phyloP scores from a whole-genome alignment of 129 eudicot species.

The Solidago caesia region DNA sequence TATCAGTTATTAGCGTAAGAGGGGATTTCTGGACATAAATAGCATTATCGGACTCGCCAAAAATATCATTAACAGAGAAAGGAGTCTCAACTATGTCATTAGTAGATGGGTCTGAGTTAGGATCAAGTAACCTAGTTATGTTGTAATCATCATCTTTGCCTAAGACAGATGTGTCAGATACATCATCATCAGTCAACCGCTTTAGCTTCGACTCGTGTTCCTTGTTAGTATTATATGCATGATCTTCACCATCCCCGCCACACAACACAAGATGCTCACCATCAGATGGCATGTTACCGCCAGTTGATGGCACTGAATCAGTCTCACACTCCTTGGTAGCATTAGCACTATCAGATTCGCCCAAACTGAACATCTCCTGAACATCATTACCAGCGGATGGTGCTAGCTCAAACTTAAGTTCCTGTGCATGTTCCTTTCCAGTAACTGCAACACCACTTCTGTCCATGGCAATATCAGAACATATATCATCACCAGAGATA shows the following conservation, averaged over 20 bases:
- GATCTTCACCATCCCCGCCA: neutral
- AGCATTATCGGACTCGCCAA: slow-evolving; percentile 7
- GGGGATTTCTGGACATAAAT: neutral
- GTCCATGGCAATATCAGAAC: neutral
- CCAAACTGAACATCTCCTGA: neutral
- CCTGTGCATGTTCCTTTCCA: neutral
- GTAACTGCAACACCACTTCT: neutral
- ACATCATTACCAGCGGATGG: neutral
- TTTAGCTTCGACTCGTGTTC: neutral
- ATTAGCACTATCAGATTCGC: neutral
- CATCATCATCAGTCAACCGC: too few species aligned
- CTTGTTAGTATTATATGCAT: neutral
- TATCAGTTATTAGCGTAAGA: slow-evolving; percentile 1
- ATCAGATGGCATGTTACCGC: neutral
- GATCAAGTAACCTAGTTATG: neutral
- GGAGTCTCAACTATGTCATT: neutral
- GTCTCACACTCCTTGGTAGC: neutral
- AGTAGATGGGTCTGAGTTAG: neutral
- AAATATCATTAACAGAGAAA: slow-evolving; percentile 14
- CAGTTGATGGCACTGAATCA: neutral
- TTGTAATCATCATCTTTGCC: neutral
- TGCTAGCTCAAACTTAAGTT: neutral
- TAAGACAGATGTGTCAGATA: neutral
- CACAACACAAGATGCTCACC: slow-evolving; percentile 1
- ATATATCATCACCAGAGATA: neutral